Percentiles rank a stretch among this genome's conserved stretches.
Evolutionary conservation across 2,329 filamentous ascomycete species (phyloP).

Genomic region (Hortaea werneckii): DNA sequence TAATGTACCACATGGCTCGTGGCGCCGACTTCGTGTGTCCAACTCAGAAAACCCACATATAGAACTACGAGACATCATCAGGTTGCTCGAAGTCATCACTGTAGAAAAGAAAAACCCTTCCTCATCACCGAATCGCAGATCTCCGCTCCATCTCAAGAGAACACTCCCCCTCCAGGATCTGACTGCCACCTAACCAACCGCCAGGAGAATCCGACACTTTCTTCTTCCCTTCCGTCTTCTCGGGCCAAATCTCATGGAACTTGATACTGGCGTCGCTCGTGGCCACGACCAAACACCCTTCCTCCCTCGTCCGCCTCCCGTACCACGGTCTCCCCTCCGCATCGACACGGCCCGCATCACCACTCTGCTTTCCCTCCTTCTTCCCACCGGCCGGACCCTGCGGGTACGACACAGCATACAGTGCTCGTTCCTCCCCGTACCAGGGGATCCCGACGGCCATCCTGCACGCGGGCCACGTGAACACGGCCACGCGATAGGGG

Average conservation of each 20-base stretch:
- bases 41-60: too few species aligned
- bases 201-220: constrained; percentile 34
- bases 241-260: constrained; percentile 83
- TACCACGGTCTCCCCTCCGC: constrained; percentile 37
- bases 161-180: constrained; percentile 73
- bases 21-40: too few species aligned
- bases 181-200: constrained; percentile 62
- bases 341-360: constrained; percentile 5
- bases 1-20: too few species aligned
- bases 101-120: too few species aligned
- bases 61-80: too few species aligned
- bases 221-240: constrained; percentile 25
- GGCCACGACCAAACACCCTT: constrained; percentile 83
- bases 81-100: too few species aligned
- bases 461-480: constrained; percentile 85
- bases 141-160: constrained; percentile 59
- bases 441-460: constrained; percentile 79
- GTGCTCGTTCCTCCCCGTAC: constrained; percentile 66
- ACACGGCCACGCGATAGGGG: constrained; percentile 78
- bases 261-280: constrained; percentile 87
- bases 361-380: neutral
- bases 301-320: constrained; percentile 50
- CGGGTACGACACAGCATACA: constrained; percentile 84
- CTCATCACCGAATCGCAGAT: neutral
- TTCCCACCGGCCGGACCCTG: constrained; percentile 41